Base-by-base conservation (phyloP, 352 stramenopile genomes). In the Phytophthora meadii region DNA sequence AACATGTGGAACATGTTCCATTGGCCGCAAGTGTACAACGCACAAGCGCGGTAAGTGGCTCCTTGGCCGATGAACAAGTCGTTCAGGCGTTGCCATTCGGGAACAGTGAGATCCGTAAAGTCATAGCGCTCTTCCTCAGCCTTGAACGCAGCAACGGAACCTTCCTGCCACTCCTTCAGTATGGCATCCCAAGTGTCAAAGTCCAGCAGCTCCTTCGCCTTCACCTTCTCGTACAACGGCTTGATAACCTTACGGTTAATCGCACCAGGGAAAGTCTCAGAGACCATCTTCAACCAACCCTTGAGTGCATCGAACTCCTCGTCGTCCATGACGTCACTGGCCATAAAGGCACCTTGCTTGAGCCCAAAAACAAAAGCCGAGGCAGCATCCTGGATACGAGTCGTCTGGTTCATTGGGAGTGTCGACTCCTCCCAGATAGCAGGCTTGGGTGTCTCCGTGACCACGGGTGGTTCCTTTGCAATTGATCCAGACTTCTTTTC, bases 1-100 rank as follows among this genome's bases (percentile, higher is more conserved):
- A 94, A 63, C 84, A 94, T 89, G 76, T 94, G 86, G 68, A 94
- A 94, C 81, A 94, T 90, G 44, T 79, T 94, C 86, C 86, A 94
- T 68, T 94, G 86, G 1, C 86, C 86, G 49, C 86, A 94, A 41
- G 86, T 94, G 66, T 94, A 94, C 24, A 89, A 59, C 22, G 84
- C 86, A 36, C 86, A 94, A 2, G 86, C 81, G 22, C 75, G 75
- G 61, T 94, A 94, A 1, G 78, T 72, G 14, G 77, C 76, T 22
- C 86, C 86, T 42, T 89, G 61, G 25, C 86, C 86, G 5, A 81
- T 5, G 54, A 94, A 94, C 54, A 93, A 57, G 45, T 88, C 71
- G 36, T 77, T 74, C 24, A 90, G 39, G 5, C 77, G 70, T 66
- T 92, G 82, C 86, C 86, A 94, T 32, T 92, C 82, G 3, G 82